These are phyloP conservation scores for Sporothrix phasma DNA, from an alignment of 2,329 filamentous ascomycete species.

Conservation along the genomic window DNA sequence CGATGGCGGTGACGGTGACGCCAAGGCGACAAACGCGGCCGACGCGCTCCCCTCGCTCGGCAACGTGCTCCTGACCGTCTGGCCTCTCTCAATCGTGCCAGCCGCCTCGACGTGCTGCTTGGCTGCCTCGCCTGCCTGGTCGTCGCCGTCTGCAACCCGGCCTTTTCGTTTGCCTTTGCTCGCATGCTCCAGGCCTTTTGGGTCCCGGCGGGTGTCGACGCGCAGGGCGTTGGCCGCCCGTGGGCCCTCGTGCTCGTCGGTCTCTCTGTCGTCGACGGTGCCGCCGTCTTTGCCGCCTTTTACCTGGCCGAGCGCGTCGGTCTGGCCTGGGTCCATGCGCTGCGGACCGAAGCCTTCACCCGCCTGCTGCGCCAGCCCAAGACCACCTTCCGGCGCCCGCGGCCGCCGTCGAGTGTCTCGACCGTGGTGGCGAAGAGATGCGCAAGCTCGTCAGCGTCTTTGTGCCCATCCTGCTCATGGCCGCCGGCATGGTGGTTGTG, in stretches of 20 bases:
- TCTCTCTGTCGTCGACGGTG: conserved; percentile 56
- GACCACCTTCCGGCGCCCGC: conserved; percentile 28
- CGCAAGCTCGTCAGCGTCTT: conserved; percentile 73
- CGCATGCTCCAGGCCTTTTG: conserved; percentile 64
- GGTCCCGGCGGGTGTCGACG: conserved; percentile 36
- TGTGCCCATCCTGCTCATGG: conserved; percentile 57
- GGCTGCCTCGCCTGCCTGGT: conserved; percentile 53
- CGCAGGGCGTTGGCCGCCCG: conserved; percentile 39
- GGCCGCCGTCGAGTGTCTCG: conserved; percentile 60
- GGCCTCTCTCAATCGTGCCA: conserved; percentile 49
- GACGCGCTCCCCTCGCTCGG: conserved; percentile 29
- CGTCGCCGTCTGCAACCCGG: conserved; percentile 53
- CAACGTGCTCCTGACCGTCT: conserved; percentile 58
- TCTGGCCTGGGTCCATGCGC: conserved; percentile 65
- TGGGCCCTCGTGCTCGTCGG: conserved; percentile 64
- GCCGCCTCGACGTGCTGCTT: conserved; percentile 45
- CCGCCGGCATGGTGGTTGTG: conserved; percentile 55
- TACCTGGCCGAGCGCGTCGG: conserved; percentile 62
- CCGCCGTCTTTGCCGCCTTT: conserved; percentile 54
- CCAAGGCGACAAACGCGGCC: no score
- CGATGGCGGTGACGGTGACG: background rate
- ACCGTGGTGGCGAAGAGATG: conserved; percentile 80
- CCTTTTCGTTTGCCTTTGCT: conserved; percentile 68
- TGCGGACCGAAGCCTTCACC: conserved; percentile 58
- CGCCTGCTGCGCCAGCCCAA: conserved; percentile 66